Conservation (phyloP, 1,284 basidiomycete species). For the Austroboletus novae-zelandiae region DNA sequence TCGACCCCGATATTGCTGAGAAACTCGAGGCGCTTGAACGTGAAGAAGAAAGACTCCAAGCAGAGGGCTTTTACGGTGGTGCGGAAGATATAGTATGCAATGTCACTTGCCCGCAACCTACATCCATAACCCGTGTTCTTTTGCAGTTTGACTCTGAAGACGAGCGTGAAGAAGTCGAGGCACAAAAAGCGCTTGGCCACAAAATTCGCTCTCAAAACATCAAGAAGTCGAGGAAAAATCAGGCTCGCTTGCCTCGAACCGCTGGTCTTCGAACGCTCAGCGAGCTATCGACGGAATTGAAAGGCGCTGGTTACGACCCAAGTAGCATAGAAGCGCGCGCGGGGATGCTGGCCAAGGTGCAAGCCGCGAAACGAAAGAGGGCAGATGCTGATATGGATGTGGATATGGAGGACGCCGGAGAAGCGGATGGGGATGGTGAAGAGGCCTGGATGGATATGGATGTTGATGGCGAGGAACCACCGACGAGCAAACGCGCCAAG, state of each 20-base stretch:
- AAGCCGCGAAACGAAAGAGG: constrained; percentile 73
- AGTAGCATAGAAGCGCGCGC: constrained; percentile 88
- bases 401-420: constrained; percentile 55
- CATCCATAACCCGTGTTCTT: not conserved
- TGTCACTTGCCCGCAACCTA: not conserved
- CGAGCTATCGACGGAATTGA: constrained; percentile 82
- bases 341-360: constrained; percentile 75
- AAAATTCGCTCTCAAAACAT: constrained; percentile 77
- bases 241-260: constrained; percentile 82
- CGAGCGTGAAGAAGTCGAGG: constrained; percentile 76
- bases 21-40: constrained; percentile 96
- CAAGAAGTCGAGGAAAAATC: constrained; percentile 89
- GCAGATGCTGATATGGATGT: constrained; percentile 47
- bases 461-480: constrained; percentile 59
- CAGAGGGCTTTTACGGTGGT: constrained; percentile 92
- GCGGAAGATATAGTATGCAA: constrained; percentile 77
- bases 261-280: constrained; percentile 83
- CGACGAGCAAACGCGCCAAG: constrained; percentile 59
- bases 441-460: constrained; percentile 55
- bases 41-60: constrained; percentile 92
- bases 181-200: constrained; percentile 65
- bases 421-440: constrained; percentile 40
- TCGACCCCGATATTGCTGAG: constrained; percentile 98
- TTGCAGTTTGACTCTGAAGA: constrained; percentile 86
- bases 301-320: constrained; percentile 87